Percentiles rank a stretch among this genome's conserved stretches.
Conservation (phyloP, 352 stramenopile genomes). For the Phytopythium ostracodes region DNA sequence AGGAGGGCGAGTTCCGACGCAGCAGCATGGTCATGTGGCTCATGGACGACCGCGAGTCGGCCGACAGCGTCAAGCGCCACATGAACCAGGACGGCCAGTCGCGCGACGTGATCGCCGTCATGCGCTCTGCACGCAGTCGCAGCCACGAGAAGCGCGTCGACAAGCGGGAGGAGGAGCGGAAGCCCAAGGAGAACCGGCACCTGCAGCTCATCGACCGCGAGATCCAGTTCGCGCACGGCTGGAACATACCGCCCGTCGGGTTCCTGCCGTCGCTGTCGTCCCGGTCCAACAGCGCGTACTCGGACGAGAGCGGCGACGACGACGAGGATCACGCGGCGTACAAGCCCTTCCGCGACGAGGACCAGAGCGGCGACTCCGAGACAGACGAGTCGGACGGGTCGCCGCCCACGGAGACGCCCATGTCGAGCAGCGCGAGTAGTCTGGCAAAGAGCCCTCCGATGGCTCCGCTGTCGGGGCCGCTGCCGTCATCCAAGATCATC, state of each 20-base stretch:
- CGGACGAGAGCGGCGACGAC: not conserved
- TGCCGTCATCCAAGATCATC: slow-evolving; percentile 7
- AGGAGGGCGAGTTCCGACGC: slow-evolving; percentile 26
- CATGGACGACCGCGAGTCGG: slow-evolving; percentile 31
- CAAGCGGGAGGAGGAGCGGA: not conserved
- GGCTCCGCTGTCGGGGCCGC: not conserved
- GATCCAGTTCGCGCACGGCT: not conserved
- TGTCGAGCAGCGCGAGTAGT: not conserved
- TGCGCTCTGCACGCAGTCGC: slow-evolving; percentile 2
- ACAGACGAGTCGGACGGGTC: slow-evolving; percentile 4
- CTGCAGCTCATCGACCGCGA: not conserved
- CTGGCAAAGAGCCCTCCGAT: not conserved
- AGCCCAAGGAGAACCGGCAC: not conserved
- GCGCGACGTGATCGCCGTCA: slow-evolving; percentile 3
- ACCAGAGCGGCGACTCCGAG: not conserved
- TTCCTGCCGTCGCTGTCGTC: not conserved
- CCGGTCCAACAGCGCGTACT: not conserved
- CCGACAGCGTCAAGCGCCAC: slow-evolving; percentile 28
- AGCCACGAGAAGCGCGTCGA: slow-evolving; percentile 4
- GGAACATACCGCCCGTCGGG: slow-evolving; percentile 4
- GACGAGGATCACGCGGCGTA: not conserved
- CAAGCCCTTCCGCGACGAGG: slow-evolving; percentile 8
- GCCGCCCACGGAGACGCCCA: not conserved
- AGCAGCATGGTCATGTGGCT: slow-evolving; percentile 31
- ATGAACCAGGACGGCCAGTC: slow-evolving; percentile 17